These are phyloP conservation scores for Aspergillus puulaauensis DNA, from an alignment of 2,329 filamentous ascomycete genomes.

Conservation along the genomic window DNA sequence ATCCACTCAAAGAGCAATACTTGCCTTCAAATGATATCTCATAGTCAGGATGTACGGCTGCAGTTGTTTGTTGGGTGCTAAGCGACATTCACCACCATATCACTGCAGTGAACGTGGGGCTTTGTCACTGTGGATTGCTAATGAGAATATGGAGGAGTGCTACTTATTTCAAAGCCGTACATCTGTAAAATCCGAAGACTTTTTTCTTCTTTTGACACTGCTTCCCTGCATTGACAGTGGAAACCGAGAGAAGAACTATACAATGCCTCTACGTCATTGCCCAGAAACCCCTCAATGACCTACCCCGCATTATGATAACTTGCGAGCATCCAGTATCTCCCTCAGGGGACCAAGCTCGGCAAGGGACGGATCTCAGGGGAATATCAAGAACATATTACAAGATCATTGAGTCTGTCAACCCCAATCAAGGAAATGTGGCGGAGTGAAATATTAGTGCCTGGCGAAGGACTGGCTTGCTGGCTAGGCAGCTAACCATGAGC, in stretches of 20 bases:
- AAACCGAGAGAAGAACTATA: not conserved
- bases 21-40: too few species aligned
- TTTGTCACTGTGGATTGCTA: too few species aligned
- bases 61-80: too few species aligned
- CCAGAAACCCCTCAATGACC: not conserved
- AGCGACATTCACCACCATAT: too few species aligned
- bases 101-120: too few species aligned
- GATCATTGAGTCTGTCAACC: not conserved
- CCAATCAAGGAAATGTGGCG: not conserved
- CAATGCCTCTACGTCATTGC: conserved; percentile 2
- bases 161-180: too few species aligned
- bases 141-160: too few species aligned
- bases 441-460: not conserved
- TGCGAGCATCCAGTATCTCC: not conserved
- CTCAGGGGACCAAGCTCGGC: not conserved
- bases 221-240: not conserved
- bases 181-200: too few species aligned
- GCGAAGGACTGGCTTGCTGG: not conserved
- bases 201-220: not conserved
- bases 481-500: not conserved
- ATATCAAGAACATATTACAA: not conserved
- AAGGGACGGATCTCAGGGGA: not conserved
- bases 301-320: conserved; percentile 6
- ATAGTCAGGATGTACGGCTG: too few species aligned
- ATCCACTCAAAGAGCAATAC: too few species aligned